phyloP scores from a whole-genome alignment of 306 rosid genomes.

The Malus orientalis region DNA sequence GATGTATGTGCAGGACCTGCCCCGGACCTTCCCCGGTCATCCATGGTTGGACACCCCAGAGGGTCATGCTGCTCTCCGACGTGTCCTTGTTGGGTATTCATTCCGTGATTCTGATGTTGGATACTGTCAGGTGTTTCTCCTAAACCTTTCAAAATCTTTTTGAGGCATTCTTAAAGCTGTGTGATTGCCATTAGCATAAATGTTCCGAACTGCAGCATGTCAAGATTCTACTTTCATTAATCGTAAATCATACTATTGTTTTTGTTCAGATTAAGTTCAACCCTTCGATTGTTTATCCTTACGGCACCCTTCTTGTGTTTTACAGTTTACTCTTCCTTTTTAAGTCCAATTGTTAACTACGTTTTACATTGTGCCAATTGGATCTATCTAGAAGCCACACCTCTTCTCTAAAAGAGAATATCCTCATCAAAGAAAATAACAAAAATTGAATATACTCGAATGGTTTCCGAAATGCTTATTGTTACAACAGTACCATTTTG shows the following conservation, averaged over 20 bases:
- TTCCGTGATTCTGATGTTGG: constrained; percentile 99
- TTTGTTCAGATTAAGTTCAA: neutral
- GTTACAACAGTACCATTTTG: neutral
- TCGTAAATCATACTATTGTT: neutral
- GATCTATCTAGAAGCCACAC: neutral
- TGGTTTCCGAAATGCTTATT: no score
- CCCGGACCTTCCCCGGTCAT: constrained; percentile 96
- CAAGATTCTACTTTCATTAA: neutral
- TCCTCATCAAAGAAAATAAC: neutral
- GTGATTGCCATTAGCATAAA: neutral
- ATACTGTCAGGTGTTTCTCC: constrained; percentile 69
- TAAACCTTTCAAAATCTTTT: neutral
- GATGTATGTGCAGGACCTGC: constrained; percentile 60
- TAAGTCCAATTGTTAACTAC: neutral
- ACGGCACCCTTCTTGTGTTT: neutral
- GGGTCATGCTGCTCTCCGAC: constrained; percentile 91
- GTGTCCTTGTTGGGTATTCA: constrained; percentile 95
- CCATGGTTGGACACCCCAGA: constrained; percentile 95
- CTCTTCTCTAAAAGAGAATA: neutral
- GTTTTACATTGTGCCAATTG: neutral
- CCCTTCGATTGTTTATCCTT: neutral
- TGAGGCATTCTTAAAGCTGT: neutral
- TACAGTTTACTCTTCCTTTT: neutral
- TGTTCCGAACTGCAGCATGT: neutral
- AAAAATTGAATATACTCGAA: neutral